Conservation (phyloP, 176 grass and related monocot species). For the Eremochloa ophiuroides region DNA sequence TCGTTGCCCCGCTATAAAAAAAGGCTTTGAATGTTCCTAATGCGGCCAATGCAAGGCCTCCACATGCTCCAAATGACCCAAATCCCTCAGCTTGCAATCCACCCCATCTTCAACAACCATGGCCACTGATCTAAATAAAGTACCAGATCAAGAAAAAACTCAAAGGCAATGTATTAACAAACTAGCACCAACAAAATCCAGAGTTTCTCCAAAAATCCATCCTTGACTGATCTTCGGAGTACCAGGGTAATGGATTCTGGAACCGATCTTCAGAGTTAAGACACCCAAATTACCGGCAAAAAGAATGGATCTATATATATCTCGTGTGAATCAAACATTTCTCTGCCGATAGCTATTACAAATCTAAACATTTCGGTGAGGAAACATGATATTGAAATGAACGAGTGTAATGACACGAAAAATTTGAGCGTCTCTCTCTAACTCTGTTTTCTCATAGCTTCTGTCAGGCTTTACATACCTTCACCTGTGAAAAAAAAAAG, state of each 20-base stretch:
- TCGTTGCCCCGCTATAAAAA: too few species aligned
- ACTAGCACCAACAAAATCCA: too few species aligned
- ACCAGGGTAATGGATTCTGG: neutral
- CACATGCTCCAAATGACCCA: too few species aligned
- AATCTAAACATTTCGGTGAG: conserved; percentile 15
- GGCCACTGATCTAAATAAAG: too few species aligned
- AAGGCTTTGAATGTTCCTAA: too few species aligned
- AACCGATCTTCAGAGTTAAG: neutral
- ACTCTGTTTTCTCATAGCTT: neutral
- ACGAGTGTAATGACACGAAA: conserved; percentile 27
- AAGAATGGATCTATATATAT: conserved; percentile 28
- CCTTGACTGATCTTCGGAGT: neutral
- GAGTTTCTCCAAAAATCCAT: neutral
- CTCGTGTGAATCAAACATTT: conserved; percentile 10
- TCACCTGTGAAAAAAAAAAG: conserved; percentile 1
- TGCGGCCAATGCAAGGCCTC: too few species aligned
- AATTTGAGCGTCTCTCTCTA: conserved; percentile 10
- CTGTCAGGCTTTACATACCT: neutral
- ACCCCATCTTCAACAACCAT: too few species aligned
- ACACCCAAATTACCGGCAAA: neutral
- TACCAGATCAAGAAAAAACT: too few species aligned
- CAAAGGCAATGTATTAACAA: too few species aligned
- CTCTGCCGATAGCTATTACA: conserved; percentile 27
- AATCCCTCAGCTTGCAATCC: too few species aligned
- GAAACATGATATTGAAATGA: conserved; percentile 22